Evolutionary conservation across 352 stramenopile species (phyloP).

Genomic region (Detonula confervacea): DNA sequence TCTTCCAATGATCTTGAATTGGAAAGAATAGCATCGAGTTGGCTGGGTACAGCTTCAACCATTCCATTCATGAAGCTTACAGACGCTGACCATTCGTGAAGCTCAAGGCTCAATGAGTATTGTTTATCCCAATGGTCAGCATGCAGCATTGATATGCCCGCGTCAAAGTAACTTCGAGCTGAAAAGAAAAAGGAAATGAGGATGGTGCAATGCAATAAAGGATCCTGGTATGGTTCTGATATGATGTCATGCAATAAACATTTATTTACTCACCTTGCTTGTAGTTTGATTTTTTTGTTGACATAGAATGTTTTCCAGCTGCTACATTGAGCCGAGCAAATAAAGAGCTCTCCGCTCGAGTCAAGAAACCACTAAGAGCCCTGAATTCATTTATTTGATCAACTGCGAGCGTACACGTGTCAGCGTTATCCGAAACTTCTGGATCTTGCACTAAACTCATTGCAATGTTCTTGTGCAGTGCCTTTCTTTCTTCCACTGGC

Average conservation of each 20-base stretch:
- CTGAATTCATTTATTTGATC: slow-evolving; percentile 41
- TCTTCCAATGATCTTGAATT: slow-evolving; percentile 31
- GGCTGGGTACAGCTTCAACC: not conserved
- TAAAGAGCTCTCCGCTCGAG: slow-evolving; percentile 10
- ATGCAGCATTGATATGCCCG: slow-evolving; percentile 13
- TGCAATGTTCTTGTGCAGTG: slow-evolving; percentile 30
- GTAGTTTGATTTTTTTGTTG: slow-evolving; percentile 21
- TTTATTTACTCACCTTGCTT: slow-evolving; percentile 13
- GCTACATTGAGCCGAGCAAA: slow-evolving; percentile 9
- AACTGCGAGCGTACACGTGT: slow-evolving; percentile 11
- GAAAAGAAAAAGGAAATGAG: not conserved
- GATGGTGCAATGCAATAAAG: not conserved
- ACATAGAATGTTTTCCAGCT: slow-evolving; percentile 27
- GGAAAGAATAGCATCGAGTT: slow-evolving; percentile 14
- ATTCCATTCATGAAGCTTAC: slow-evolving; percentile 23
- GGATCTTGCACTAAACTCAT: slow-evolving; percentile 10
- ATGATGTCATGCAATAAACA: not conserved
- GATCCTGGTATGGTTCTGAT: not conserved
- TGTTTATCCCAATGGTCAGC: slow-evolving; percentile 2
- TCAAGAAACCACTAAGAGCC: slow-evolving; percentile 3
- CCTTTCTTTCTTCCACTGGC: not conserved
- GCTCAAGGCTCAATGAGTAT: slow-evolving; percentile 8
- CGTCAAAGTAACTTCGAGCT: slow-evolving; percentile 17
- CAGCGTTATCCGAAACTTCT: not conserved
- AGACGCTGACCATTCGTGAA: slow-evolving; percentile 3